A percentile compares a stretch with the other conserved stretches of the same genome.
phyloP scores from a whole-genome alignment of 148 eudicot species.

The Chenopodium suecicum region DNA sequence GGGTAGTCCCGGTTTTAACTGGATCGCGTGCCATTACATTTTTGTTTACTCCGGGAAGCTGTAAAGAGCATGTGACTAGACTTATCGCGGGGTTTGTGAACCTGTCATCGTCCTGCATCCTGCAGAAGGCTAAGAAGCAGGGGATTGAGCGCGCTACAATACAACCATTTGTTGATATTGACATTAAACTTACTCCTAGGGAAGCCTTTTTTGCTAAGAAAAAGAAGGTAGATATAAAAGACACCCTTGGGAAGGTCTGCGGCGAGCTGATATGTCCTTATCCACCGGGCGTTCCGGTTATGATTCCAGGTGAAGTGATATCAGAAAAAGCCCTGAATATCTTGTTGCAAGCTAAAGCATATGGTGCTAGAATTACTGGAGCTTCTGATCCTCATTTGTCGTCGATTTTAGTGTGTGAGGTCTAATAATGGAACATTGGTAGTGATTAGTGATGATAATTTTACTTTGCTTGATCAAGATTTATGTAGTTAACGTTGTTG shows the following conservation, averaged over 20 bases:
- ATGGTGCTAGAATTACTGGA: slow-evolving; percentile 57
- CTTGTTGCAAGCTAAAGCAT: slow-evolving; percentile 37
- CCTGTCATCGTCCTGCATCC: slow-evolving; percentile 34
- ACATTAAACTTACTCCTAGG: slow-evolving; percentile 55
- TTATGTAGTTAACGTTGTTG: too few species aligned
- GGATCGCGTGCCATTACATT: slow-evolving; percentile 57
- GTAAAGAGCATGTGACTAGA: slow-evolving; percentile 52
- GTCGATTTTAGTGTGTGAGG: slow-evolving; percentile 51
- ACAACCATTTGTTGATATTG: slow-evolving; percentile 29
- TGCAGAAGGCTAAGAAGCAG: not conserved
- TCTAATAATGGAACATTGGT: not conserved
- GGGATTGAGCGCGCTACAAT: slow-evolving; percentile 1
- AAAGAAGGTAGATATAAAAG: slow-evolving; percentile 43
- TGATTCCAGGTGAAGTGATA: slow-evolving; percentile 68
- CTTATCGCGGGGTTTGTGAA: slow-evolving; percentile 57
- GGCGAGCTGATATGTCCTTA: slow-evolving; percentile 85
- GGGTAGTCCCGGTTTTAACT: slow-evolving; percentile 56
- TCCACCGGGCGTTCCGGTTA: slow-evolving; percentile 75
- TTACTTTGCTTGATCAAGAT: too few species aligned
- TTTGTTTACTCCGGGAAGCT: slow-evolving; percentile 61
- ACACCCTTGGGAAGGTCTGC: slow-evolving; percentile 59
- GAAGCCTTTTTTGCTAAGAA: slow-evolving; percentile 73
- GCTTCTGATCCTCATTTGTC: slow-evolving; percentile 55
- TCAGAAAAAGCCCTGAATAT: slow-evolving; percentile 37
- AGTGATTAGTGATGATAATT: too few species aligned